Conservation (phyloP, 805 yeast species). For the Metahyphopichia silvanorum region DNA sequence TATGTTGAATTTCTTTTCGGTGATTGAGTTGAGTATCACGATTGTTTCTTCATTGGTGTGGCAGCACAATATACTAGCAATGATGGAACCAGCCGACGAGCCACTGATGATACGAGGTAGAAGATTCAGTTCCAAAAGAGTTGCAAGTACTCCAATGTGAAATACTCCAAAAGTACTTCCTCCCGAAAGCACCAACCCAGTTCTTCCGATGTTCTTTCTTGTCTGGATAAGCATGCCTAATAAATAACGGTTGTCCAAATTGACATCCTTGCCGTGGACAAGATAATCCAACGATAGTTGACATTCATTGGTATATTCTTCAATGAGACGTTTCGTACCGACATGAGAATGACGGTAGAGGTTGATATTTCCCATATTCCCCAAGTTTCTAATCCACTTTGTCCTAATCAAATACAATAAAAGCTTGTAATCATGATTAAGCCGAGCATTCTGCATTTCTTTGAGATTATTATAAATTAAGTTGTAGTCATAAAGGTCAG, state of each 20-base stretch:
- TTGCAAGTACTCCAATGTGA: conserved; percentile 87
- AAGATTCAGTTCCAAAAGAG: conserved; percentile 67
- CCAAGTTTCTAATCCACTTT: conserved; percentile 79
- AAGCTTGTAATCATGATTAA: conserved; percentile 51
- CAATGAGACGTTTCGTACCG: conserved; percentile 83
- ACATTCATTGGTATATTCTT: conserved; percentile 81
- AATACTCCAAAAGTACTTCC: conserved; percentile 93
- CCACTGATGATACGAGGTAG: conserved; percentile 90
- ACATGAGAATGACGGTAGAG: conserved; percentile 75
- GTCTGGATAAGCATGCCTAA: conserved; percentile 83
- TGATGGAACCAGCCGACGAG: conserved; percentile 93
- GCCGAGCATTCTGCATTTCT: conserved; percentile 60
- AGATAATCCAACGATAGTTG: conserved; percentile 41
- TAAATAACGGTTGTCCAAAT: conserved; percentile 64
- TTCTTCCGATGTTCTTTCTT: conserved; percentile 86
- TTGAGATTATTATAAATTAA: conserved; percentile 50
- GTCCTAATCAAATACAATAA: conserved; percentile 77
- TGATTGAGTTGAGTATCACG: conserved; percentile 56
- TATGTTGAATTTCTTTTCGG: conserved; percentile 52
- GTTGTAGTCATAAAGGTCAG: conserved; percentile 71
- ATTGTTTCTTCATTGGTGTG: conserved; percentile 70
- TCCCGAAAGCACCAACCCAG: conserved; percentile 92
- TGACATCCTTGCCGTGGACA: conserved; percentile 33
- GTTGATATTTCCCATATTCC: conserved; percentile 79
- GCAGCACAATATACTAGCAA: conserved; percentile 84